These are phyloP conservation scores for Alternaria conjuncta DNA, from an alignment of 2,329 filamentous ascomycete species.

Conservation along the genomic window DNA sequence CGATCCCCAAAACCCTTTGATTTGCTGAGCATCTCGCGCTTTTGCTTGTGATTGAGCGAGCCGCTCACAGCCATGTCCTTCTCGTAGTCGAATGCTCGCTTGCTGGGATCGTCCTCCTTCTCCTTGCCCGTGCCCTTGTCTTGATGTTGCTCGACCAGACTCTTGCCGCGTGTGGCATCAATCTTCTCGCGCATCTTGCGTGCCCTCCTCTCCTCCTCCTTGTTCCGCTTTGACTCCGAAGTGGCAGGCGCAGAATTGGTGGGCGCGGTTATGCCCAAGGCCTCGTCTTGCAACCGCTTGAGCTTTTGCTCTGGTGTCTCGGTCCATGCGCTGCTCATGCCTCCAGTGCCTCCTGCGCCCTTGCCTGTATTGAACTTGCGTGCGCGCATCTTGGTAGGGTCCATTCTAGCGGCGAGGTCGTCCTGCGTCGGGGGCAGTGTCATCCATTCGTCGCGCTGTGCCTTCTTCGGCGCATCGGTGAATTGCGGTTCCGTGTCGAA, in stretches of 20 bases:
- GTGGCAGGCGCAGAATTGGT: constrained; percentile 33
- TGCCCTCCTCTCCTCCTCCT: constrained; percentile 54
- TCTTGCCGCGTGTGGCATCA: constrained; percentile 52
- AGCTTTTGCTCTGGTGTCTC: constrained; percentile 91
- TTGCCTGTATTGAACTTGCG: constrained; percentile 82
- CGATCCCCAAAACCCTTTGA: constrained; percentile 81
- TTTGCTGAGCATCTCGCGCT: constrained; percentile 78
- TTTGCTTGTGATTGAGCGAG: constrained; percentile 74
- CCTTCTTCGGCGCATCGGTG: constrained; percentile 49
- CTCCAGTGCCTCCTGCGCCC: constrained; percentile 57
- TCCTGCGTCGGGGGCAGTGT: constrained; percentile 58
- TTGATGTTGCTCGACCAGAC: constrained; percentile 56
- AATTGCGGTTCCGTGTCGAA: constrained; percentile 44
- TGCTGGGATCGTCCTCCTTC: constrained; percentile 86
- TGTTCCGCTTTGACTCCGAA: constrained; percentile 42
- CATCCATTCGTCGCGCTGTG: constrained; percentile 75
- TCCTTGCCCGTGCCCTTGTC: constrained; percentile 62
- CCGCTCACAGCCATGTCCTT: constrained; percentile 88
- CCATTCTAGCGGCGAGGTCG: constrained; percentile 65
- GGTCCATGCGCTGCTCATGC: constrained; percentile 75
- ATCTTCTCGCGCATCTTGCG: constrained; percentile 64
- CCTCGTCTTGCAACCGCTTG: constrained; percentile 78
- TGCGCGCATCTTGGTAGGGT: constrained; percentile 82
- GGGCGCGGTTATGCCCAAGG: constrained; percentile 71
- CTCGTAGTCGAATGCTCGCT: constrained; percentile 85